Evolutionary conservation across 192 early-diverging fungal genomes (phyloP).

Genomic region (Backusella westeae): DNA sequence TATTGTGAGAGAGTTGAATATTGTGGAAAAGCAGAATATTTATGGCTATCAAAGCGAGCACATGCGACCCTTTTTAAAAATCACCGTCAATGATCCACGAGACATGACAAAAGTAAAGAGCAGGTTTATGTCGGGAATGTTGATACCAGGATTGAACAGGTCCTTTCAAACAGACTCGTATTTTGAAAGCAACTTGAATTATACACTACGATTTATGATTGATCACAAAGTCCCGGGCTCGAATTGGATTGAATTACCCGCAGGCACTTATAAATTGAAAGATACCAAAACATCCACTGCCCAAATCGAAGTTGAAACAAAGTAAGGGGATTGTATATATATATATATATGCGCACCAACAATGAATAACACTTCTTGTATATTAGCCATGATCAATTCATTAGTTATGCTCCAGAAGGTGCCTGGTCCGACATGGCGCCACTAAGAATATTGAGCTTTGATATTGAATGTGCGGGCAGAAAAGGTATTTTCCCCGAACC

Average conservation of each 20-base stretch:
- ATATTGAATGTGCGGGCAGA: conserved; percentile 98
- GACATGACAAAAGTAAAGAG: conserved; percentile 26
- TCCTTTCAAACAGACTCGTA: conserved; percentile 46
- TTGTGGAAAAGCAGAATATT: conserved; percentile 78
- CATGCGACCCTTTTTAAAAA: conserved; percentile 78
- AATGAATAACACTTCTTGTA: background rate
- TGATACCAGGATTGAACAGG: conserved; percentile 51
- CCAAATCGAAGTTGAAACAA: conserved; percentile 83
- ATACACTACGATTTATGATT: conserved; percentile 93
- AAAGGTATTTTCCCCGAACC: conserved; percentile 96
- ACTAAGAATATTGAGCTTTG: conserved; percentile 91
- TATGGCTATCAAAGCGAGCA: conserved; percentile 86
- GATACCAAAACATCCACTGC: conserved; percentile 47
- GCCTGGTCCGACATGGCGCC: conserved; percentile 95
- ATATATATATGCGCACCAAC: background rate
- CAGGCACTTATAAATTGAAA: conserved; percentile 66
- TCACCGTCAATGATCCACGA: conserved; percentile 64
- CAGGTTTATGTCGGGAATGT: conserved; percentile 52
- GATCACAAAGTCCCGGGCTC: conserved; percentile 81
- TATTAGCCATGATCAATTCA: conserved; percentile 66
- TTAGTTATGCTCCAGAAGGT: conserved; percentile 82
- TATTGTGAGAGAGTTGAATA: conserved; percentile 57
- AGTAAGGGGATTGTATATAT: conserved; percentile 34
- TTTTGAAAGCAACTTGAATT: conserved; percentile 90
- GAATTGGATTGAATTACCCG: conserved; percentile 90